Conservation (phyloP, 352 stramenopile species). For the Globisporangium spiculum region DNA sequence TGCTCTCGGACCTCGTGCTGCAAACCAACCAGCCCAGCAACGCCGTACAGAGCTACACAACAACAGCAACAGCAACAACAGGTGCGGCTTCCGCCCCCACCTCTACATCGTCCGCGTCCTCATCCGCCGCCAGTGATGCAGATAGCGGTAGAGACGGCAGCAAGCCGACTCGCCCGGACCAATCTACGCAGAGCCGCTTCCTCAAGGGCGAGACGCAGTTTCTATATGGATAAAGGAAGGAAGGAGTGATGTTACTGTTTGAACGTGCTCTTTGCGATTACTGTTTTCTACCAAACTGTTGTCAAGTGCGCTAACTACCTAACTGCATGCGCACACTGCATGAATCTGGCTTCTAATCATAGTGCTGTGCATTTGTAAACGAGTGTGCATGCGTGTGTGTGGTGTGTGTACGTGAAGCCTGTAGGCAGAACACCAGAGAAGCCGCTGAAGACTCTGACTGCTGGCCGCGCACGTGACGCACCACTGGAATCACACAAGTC, state of each 20-base stretch:
- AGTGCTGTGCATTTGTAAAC: background rate
- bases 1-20: slow-evolving; percentile 56
- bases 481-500: no score
- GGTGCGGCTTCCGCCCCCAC: background rate
- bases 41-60: slow-evolving; percentile 26
- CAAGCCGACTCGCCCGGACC: slow-evolving; percentile 16
- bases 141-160: slow-evolving; percentile 3
- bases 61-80: slow-evolving; percentile 13
- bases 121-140: slow-evolving; percentile 3
- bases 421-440: no score
- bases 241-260: background rate
- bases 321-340: background rate
- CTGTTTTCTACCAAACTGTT: no score
- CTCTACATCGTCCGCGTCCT: background rate
- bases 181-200: slow-evolving; percentile 25
- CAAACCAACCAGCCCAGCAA: slow-evolving; percentile 34
- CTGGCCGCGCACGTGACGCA: no score
- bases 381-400: background rate
- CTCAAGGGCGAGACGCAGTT: slow-evolving; percentile 45
- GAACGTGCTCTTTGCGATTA: background rate
- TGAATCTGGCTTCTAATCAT: no score
- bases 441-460: no score
- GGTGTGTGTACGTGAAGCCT: no score
- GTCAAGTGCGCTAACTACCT: no score
- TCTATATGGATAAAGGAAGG: slow-evolving; percentile 37